These are phyloP conservation scores for Trichoderma simmonsii DNA, from an alignment of 2,329 filamentous ascomycete genomes.

Conservation along the genomic window DNA sequence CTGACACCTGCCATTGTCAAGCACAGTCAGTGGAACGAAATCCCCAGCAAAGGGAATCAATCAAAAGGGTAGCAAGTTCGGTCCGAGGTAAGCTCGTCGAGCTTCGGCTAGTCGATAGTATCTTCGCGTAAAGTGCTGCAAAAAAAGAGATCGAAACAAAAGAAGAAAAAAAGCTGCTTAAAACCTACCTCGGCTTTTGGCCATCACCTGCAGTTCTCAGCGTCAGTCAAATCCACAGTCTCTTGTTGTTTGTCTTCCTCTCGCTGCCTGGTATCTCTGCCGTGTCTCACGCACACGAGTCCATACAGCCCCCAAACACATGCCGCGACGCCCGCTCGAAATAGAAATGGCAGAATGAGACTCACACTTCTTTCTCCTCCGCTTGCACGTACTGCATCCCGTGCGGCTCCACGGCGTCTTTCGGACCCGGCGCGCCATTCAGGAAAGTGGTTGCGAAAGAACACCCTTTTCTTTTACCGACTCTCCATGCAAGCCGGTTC, in stretches of 20 bases:
- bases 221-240: background rate
- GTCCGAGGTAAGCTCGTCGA: background rate
- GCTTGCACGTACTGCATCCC: slow-evolving; percentile 15
- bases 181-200: slow-evolving; percentile 13
- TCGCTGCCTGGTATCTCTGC: background rate
- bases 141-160: background rate
- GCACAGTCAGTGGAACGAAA: background rate
- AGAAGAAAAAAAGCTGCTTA: background rate
- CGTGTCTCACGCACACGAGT: background rate
- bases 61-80: background rate
- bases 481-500: background rate
- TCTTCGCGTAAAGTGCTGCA: background rate
- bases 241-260: background rate
- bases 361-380: slow-evolving; percentile 17
- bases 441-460: background rate
- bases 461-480: background rate
- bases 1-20: background rate
- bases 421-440: slow-evolving; percentile 11
- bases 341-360: background rate
- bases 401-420: slow-evolving; percentile 18
- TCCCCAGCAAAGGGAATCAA: background rate
- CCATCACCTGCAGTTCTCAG: slow-evolving; percentile 6
- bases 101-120: background rate
- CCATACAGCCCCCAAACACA: background rate
- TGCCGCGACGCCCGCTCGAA: background rate